Evolutionary conservation across 768 basidiomycete species (phyloP).

Genomic region (Termitomyces sp.): DNA sequence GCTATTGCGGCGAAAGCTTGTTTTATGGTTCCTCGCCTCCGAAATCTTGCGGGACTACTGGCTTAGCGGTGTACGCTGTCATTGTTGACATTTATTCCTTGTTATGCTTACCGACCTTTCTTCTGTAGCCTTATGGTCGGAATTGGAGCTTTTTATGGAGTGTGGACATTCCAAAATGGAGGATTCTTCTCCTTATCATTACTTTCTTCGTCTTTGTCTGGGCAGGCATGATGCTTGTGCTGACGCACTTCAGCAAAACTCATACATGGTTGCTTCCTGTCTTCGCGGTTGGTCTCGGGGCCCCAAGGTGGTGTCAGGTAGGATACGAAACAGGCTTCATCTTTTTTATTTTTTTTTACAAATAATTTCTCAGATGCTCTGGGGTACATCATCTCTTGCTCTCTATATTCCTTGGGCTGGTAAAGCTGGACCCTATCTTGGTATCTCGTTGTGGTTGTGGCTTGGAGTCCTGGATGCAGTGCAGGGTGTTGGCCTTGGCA

Average conservation of each 20-base stretch:
- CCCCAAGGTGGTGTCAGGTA: constrained; percentile 93
- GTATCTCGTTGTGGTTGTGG: constrained; percentile 91
- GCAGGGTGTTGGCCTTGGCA: constrained; percentile 91
- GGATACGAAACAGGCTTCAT: constrained; percentile 3
- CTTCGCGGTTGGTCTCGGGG: constrained; percentile 92
- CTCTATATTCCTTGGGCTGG: constrained; percentile 95
- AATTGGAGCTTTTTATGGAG: constrained; percentile 96
- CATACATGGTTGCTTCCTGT: constrained; percentile 95
- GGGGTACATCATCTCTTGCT: constrained; percentile 93
- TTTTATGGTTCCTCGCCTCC: constrained; percentile 92
- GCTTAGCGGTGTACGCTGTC: constrained; percentile 71
- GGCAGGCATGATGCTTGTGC: constrained; percentile 66
- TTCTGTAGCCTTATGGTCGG: constrained; percentile 75
- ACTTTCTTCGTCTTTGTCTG: constrained; percentile 87
- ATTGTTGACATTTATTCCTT: background rate
- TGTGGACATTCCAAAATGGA: constrained; percentile 77
- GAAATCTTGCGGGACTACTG: constrained; percentile 92
- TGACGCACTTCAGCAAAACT: constrained; percentile 87
- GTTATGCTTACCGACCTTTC: constrained; percentile 3
- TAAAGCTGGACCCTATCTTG: constrained; percentile 79
- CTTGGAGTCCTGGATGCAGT: constrained; percentile 91
- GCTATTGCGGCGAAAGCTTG: constrained; percentile 85
- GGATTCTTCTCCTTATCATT: constrained; percentile 75
- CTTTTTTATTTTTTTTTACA: background rate
- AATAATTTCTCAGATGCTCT: constrained; percentile 59